Evolutionary conservation across 345 rosid species (phyloP), one percentile per base, ranked within the genome.

Genomic region (Salix purpurea): DNA sequence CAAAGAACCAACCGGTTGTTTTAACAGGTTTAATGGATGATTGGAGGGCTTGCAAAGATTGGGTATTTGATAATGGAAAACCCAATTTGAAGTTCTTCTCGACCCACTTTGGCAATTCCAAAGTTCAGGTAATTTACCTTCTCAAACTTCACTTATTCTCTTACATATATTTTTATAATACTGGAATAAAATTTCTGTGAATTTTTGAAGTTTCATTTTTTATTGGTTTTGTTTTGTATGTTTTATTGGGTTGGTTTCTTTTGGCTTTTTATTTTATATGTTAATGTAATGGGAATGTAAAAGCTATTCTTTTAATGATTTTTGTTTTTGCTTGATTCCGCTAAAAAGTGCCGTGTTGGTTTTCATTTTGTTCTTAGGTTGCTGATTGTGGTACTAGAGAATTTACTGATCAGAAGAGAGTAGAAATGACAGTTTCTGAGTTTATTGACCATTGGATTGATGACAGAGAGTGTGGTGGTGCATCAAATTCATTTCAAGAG

Each of bases 331-430:
- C 16, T 44, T 44, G 18, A 44, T 44, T 44, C 48, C 13, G 16
- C 50, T 44, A 14, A 13, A 4, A 44, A 44, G 62, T 58, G 30
- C 23, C 21, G 19, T 9, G 36, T 12, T 75, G 69, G 44, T 28
- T 23, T 30, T 52, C 6, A 4, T n/a, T 18, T 15, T 65, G 30
- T 52, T 40, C 44, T 40, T 34, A 91, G 99, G 96, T 95, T 80
- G 97, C 94, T 40, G 96, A 93, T 81, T 95, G 98, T 79, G 90
- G 85, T 28, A 85, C 82, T n/a, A 89, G 89, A 83, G 94, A 90
- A 60, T 91, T 85, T 68, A 89, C 92, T 4, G 97, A 95, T 76
- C 99, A 95, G 88, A 95, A 87, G 82, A 91, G 97, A 80, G 65
- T 82, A 54, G 94, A 91, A 71, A 95, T 91, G 97, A 86, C 87